These are phyloP conservation scores for Phanerodontia chrysosporium DNA, from an alignment of 768 basidiomycete genomes.

Conservation along the genomic window DNA sequence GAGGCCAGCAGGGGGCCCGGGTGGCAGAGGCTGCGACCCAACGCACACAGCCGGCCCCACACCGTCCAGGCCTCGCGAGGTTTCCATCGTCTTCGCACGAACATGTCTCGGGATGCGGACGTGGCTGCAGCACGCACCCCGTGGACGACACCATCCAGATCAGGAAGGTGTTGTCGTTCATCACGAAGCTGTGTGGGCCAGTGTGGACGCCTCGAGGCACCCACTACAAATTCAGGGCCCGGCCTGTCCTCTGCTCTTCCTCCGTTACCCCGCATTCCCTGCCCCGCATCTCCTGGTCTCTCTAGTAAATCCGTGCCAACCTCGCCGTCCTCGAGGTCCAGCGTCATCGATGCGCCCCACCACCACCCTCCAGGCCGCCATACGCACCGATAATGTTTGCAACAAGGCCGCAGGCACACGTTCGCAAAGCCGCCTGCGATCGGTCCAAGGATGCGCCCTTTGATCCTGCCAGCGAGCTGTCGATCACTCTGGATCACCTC, in stretches of 20 bases:
- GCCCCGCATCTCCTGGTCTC: slow-evolving; percentile 13
- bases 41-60: too few species aligned
- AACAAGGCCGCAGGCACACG: slow-evolving; percentile 26
- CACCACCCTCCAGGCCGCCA: slow-evolving; percentile 45
- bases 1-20: too few species aligned
- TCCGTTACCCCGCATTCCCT: neutral
- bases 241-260: neutral
- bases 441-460: slow-evolving; percentile 16
- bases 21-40: too few species aligned
- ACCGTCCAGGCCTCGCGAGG: too few species aligned
- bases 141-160: slow-evolving; percentile 1
- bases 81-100: too few species aligned
- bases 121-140: neutral
- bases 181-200: slow-evolving; percentile 1
- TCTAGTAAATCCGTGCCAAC: slow-evolving; percentile 32
- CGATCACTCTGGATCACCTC: slow-evolving; percentile 36
- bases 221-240: slow-evolving; percentile 4
- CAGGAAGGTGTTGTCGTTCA: slow-evolving; percentile 13
- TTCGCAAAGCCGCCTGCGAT: slow-evolving; percentile 32
- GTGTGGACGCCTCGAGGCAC: slow-evolving; percentile 2
- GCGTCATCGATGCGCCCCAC: slow-evolving; percentile 45
- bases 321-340: slow-evolving; percentile 43
- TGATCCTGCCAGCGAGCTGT: slow-evolving; percentile 23
- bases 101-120: too few species aligned
- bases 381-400: slow-evolving; percentile 31